These are phyloP conservation scores for Urtica urens DNA, from an alignment of 306 rosid species.

Conservation along the genomic window DNA sequence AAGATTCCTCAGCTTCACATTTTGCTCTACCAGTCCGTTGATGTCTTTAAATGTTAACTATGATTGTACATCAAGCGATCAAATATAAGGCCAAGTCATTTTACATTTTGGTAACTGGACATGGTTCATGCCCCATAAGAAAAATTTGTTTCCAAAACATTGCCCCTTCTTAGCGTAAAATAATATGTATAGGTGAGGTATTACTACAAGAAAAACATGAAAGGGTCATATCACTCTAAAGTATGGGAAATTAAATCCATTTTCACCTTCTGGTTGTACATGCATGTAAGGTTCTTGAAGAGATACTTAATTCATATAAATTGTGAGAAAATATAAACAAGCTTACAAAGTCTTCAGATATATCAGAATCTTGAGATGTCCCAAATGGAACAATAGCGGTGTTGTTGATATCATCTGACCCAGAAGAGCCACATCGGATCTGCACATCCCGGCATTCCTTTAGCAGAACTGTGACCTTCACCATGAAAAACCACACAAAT, in stretches of 20 bases:
- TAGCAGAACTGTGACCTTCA: constrained; percentile 77
- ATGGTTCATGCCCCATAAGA: too few species aligned
- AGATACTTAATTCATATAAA: background rate
- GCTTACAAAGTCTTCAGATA: constrained; percentile 77
- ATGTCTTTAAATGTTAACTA: constrained; percentile 98
- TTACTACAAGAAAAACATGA: too few species aligned
- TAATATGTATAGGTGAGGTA: too few species aligned
- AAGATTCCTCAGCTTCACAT: constrained; percentile 77
- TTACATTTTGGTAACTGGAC: too few species aligned
- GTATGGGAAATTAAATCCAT: too few species aligned
- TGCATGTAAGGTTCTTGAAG: too few species aligned
- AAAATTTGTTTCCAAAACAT: too few species aligned
- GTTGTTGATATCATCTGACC: constrained; percentile 28
- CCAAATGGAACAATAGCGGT: constrained; percentile 18
- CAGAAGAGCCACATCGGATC: constrained; percentile 64
- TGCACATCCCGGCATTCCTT: constrained; percentile 95
- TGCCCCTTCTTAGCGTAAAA: too few species aligned
- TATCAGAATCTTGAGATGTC: constrained; percentile 37
- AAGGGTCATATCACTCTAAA: too few species aligned
- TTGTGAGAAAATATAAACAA: background rate
- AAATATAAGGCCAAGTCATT: too few species aligned
- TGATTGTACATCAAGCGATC: constrained; percentile 9
- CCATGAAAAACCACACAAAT: constrained; percentile 2
- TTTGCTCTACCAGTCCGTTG: constrained; percentile 88
- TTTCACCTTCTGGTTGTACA: too few species aligned